phyloP scores from a whole-genome alignment of 2,329 filamentous ascomycete species.

The Ilyonectria robusta region DNA sequence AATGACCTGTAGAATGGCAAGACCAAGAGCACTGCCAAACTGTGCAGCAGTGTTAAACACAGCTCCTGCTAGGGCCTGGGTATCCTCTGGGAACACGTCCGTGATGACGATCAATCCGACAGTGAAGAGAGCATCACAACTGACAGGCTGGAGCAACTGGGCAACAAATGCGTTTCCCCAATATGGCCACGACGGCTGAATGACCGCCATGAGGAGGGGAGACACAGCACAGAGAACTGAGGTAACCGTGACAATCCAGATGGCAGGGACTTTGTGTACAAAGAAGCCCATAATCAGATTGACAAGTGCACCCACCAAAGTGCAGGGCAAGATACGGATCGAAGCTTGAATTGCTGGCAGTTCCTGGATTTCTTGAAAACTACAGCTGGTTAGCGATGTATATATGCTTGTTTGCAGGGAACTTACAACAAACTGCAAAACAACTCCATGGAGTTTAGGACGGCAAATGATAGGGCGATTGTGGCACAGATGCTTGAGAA shows the following conservation, averaged over 20 bases:
- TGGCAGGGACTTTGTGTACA: constrained; percentile 57
- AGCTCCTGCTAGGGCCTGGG: constrained; percentile 71
- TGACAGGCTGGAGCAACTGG: constrained; percentile 58
- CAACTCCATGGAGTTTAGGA: constrained; percentile 62
- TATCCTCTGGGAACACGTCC: constrained; percentile 68
- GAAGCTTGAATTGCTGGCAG: constrained; percentile 61
- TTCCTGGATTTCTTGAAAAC: constrained; percentile 66
- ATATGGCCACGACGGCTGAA: constrained; percentile 63
- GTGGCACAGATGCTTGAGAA: constrained; percentile 70
- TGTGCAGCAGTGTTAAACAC: constrained; percentile 73
- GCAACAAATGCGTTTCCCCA: constrained; percentile 64
- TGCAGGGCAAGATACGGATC: constrained; percentile 61
- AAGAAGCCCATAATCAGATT: constrained; percentile 62
- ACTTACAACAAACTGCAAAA: constrained; percentile 65
- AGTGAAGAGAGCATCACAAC: constrained; percentile 67
- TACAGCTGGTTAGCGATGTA: constrained; percentile 37
- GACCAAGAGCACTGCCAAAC: constrained; percentile 66
- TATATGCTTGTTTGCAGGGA: neutral
- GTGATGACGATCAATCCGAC: constrained; percentile 68
- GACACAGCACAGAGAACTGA: constrained; percentile 59
- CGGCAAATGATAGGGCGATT: constrained; percentile 61
- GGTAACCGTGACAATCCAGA: constrained; percentile 56
- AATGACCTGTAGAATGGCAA: constrained; percentile 64
- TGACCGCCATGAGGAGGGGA: constrained; percentile 69
- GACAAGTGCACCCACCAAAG: constrained; percentile 58